Evolutionary conservation across 1,139 yeast genomes (phyloP), one percentile per base, ranked within the genome.

Genomic region (Geotrichum bryndzae): DNA sequence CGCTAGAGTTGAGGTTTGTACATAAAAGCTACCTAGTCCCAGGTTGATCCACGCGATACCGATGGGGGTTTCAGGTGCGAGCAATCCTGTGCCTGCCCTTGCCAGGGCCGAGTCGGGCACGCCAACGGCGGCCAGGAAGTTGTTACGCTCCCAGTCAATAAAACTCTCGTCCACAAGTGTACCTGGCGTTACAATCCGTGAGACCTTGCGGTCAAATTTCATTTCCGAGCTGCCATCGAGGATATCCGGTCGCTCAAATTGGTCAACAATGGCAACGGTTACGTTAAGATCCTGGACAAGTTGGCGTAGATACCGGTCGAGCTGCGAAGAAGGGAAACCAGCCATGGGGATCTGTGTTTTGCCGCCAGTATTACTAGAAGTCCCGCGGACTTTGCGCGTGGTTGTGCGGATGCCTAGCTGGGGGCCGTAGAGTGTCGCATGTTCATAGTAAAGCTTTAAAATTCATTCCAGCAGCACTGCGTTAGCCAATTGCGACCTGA

Each of bases 41-140:
- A 94, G 78, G 73, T 94, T 98, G 48, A 88, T 82, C 99, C 99
- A 94, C 23, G 94, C 83, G 4, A 94, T 71, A 0, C 97, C 97
- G 2, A 91, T 72, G 73, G 63, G 80, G 73, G 67, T 80, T 0
- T 81, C 76, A 18, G 77, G 75, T 29, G 59, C 46, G 11, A 63
- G 65, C 10, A 66, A 18, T 46, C 66, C 68, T 7, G 63, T 52
- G 6, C 22, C 48, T 15, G 22, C 22, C 8, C 5, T 18, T 15
- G 8, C 22, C 8, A 41, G 48, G 6, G 48, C 48, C 18, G 48
- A 41, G 23, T 66, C 65, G 1, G 70, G 66, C 29, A 72, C 65
- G 33, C 66, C 67, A 13, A 92, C 77, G 3, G 91, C 82, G 51
- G 88, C 77, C 48, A 92, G 76, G 70, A 80, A 91, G 69, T 91